Base-by-base conservation (phyloP, 78 protist species). In the Creolimax fragrantissima region DNA sequence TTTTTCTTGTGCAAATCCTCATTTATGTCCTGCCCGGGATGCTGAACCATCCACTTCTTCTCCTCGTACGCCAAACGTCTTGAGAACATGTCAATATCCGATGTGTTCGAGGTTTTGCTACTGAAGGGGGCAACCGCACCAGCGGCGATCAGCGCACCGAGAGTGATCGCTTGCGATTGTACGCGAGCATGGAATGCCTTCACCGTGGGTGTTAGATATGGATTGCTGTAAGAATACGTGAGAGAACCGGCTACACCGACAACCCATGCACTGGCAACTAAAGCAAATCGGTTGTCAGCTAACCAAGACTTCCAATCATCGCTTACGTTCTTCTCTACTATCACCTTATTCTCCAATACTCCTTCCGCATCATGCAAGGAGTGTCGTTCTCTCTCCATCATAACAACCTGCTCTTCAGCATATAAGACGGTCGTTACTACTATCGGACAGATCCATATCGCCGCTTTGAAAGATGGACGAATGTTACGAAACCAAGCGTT, bases 131-230 rank as follows among this genome's bases (percentile, higher is more conserved):
- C 86, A 83, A 83, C 86, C 35, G 35, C 86, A 41, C 42, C 86
- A 6, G 86, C 35, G 41, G 86, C 86, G 6, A 83, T 32, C 5
- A 24, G 42, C 35, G 86, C 86, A 17, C 2, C 86, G 7, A 83
- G 42, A 24, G 86, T 83, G 7, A 83, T 83, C 17, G 42, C 86
- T 41, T 83, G 86, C 86, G 86, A 83, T 32, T 83, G 35, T 24
- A 83, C 86, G 37, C 86, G 86, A 6, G 86, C 86, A 11, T 83
- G 86, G 86, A 83, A 83, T 6, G 86, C 86, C 86, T 83, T 83
- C 41, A 35, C 42, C 86, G 86, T 83, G 86, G 86, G 42, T 83
- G 86, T 83, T 41, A 83, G 86, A 41, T 83, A 83, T 36, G 86
- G 86, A 41, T 83, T 83, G 86, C 86, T 24, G 86, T 83, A 83